A percentile compares a stretch with the other conserved stretches of the same genome.
Evolutionary conservation across 352 stramenopile species (phyloP).

Genomic region (Phytophthora uliginosa): DNA sequence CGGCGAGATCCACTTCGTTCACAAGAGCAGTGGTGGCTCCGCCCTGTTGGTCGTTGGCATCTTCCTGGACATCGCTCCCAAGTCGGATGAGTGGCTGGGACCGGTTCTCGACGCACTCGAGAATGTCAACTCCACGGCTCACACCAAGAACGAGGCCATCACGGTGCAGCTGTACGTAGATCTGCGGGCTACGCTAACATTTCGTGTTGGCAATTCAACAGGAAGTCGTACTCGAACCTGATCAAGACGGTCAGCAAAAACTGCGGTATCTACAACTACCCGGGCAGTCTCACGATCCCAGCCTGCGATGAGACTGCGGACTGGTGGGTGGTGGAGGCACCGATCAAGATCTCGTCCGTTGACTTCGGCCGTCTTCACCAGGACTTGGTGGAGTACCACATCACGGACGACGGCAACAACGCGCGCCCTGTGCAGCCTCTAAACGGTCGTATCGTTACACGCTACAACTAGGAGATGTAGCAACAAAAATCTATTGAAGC

Average conservation of each 20-base stretch:
- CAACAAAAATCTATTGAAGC: background rate
- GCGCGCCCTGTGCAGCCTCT: constrained; percentile 50
- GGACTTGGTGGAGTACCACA: constrained; percentile 43
- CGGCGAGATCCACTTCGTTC: constrained; percentile 73
- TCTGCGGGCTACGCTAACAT: constrained; percentile 2
- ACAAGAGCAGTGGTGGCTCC: constrained; percentile 46
- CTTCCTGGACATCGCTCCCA: constrained; percentile 30
- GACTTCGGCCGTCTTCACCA: constrained; percentile 49
- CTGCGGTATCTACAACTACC: constrained; percentile 66
- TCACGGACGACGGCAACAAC: constrained; percentile 55
- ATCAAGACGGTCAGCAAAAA: constrained; percentile 17
- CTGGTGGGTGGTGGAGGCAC: constrained; percentile 72
- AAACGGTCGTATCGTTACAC: constrained; percentile 44
- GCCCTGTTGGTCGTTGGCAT: constrained; percentile 55
- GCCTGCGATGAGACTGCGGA: constrained; percentile 61
- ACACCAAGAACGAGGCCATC: constrained; percentile 7
- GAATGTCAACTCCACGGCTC: constrained; percentile 33
- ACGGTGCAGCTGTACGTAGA: constrained; percentile 42
- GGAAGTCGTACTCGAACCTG: constrained; percentile 46
- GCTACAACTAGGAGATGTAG: constrained; percentile 28
- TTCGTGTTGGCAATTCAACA: constrained; percentile 10
- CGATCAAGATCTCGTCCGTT: constrained; percentile 48
- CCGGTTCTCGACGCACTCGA: constrained; percentile 47
- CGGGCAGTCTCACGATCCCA: constrained; percentile 72
- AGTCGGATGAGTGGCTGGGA: constrained; percentile 40